Evolutionary conservation across 2,329 filamentous ascomycete genomes (phyloP).

Genomic region (Colletotrichum magnum): DNA sequence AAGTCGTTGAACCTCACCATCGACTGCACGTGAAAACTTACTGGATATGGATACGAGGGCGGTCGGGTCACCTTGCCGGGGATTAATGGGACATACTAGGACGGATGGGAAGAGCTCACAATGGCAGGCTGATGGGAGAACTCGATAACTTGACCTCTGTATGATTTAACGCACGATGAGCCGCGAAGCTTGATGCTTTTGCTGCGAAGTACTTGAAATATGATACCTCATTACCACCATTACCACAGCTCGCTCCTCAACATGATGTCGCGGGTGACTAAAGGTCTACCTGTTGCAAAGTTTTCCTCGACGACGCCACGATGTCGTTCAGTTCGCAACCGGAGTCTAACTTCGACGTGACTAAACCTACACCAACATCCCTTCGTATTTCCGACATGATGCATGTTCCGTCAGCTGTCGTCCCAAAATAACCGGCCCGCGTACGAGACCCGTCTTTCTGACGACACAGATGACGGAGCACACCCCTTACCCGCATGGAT

Average conservation of each 20-base stretch:
- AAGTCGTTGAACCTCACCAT: constrained; percentile 44
- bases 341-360: constrained; percentile 9
- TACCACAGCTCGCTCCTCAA: not conserved
- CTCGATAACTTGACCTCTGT: constrained; percentile 2
- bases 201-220: constrained; percentile 12
- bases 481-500: constrained; percentile 1
- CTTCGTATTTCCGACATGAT: constrained; percentile 9
- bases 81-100: constrained; percentile 14
- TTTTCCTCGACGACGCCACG: not conserved
- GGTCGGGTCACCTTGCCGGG: not conserved
- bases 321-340: not conserved
- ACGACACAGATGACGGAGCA: constrained; percentile 31
- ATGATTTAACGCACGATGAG: not conserved
- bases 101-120: not conserved
- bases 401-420: constrained; percentile 15
- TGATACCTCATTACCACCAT: constrained; percentile 4
- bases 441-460: constrained; percentile 20
- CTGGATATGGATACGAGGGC: not conserved
- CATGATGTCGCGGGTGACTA: not conserved
- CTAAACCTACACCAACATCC: not conserved
- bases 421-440: constrained; percentile 27
- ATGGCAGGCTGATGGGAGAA: constrained; percentile 4
- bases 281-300: not conserved
- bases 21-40: not conserved
- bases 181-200: not conserved